Conservation (phyloP, 345 rosid genomes). For the Citropsis articulata region DNA sequence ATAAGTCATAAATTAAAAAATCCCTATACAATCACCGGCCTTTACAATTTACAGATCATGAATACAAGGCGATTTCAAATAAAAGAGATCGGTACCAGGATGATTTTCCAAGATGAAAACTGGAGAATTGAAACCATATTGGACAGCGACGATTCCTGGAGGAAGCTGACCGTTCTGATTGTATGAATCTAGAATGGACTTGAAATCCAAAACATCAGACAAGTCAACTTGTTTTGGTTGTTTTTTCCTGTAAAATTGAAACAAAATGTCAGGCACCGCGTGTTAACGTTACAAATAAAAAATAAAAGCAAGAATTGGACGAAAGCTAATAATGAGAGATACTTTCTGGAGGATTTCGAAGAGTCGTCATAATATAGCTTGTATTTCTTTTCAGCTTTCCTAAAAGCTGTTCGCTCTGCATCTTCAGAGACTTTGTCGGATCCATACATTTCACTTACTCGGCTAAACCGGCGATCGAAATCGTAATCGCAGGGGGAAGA, state of each 20-base stretch:
- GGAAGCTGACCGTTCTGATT: conserved; percentile 45
- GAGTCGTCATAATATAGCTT: conserved; percentile 68
- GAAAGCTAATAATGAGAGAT: conserved; percentile 8
- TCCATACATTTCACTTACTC: conserved; percentile 52
- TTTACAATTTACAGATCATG: not conserved
- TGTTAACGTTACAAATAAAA: not conserved
- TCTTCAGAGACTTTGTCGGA: conserved; percentile 49
- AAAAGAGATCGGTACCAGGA: conserved; percentile 45
- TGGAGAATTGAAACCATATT: conserved; percentile 29
- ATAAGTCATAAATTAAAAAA: not conserved
- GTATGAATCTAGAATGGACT: conserved; percentile 41
- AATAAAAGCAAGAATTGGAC: not conserved
- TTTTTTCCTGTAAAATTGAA: conserved; percentile 58
- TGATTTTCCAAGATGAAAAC: conserved; percentile 65
- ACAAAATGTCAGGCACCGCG: not conserved
- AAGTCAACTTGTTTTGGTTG: conserved; percentile 69
- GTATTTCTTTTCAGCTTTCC: conserved; percentile 90
- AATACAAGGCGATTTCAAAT: not conserved
- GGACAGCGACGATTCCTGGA: conserved; percentile 34
- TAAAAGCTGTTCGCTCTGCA: conserved; percentile 65
- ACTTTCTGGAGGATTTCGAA: conserved; percentile 65
- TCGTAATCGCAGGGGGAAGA: not conserved
- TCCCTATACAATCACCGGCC: not conserved
- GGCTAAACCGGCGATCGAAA: conserved; percentile 2
- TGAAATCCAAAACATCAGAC: conserved; percentile 70